A percentile compares a stretch with the other conserved stretches of the same genome.
These are phyloP conservation scores for Dittrichia graveolens DNA, from an alignment of 129 eudicot genomes.

Conservation along the genomic window DNA sequence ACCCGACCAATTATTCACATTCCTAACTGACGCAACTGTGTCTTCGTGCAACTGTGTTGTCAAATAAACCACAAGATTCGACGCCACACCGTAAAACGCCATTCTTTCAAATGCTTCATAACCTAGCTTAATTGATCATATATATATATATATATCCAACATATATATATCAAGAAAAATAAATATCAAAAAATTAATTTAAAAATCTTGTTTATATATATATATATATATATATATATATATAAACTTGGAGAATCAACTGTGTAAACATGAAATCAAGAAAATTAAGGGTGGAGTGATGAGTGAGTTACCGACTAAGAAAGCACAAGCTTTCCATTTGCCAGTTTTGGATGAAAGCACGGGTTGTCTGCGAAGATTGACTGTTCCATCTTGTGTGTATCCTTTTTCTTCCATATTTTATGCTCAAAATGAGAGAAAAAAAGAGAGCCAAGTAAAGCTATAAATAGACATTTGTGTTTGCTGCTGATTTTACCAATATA, in stretches of 20 bases:
- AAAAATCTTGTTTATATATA: not conserved
- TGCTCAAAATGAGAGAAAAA: constrained; percentile 20
- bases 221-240: not conserved
- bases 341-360: constrained; percentile 77
- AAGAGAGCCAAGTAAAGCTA: constrained; percentile 28
- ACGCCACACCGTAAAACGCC: constrained; percentile 96
- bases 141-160: too few species aligned
- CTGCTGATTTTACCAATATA: constrained; percentile 33
- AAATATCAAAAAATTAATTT: not conserved
- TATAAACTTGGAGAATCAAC: constrained; percentile 22
- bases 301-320: constrained; percentile 65
- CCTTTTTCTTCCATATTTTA: constrained; percentile 61
- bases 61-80: constrained; percentile 88
- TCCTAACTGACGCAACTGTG: constrained; percentile 85
- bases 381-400: constrained; percentile 93
- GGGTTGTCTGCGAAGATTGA: constrained; percentile 83
- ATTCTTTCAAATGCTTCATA: constrained; percentile 97
- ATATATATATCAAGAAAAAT: not conserved
- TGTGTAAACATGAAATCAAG: constrained; percentile 24
- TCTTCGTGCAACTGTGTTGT: constrained; percentile 91
- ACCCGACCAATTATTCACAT: constrained; percentile 92
- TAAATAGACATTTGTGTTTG: constrained; percentile 34
- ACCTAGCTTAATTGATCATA: constrained; percentile 32
- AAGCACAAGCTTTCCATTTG: constrained; percentile 97
- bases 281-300: not conserved